Evolutionary conservation across 2,329 filamentous ascomycete genomes (phyloP).

Genomic region (Onygenales sp.): DNA sequence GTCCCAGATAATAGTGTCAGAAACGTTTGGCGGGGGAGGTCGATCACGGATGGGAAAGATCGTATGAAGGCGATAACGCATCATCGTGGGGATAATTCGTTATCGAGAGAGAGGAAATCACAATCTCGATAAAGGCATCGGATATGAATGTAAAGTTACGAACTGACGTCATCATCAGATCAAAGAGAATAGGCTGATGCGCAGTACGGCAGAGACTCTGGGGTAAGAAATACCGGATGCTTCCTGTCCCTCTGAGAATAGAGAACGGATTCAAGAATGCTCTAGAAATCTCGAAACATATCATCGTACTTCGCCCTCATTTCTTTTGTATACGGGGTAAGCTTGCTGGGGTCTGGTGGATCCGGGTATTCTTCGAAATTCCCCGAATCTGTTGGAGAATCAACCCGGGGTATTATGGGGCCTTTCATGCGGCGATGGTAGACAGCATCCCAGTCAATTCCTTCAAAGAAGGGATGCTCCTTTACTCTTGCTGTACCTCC

Average conservation of each 20-base stretch:
- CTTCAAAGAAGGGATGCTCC: conserved; percentile 52
- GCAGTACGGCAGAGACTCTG: too few species aligned
- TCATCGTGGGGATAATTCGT: too few species aligned
- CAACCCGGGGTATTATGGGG: conserved; percentile 53
- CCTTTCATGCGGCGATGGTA: conserved; percentile 51
- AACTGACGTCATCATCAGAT: too few species aligned
- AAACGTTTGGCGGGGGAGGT: too few species aligned
- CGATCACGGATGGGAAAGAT: too few species aligned
- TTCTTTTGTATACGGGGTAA: conserved; percentile 49
- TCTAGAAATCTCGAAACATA: conserved; percentile 51
- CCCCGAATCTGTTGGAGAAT: conserved; percentile 50
- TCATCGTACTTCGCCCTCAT: conserved; percentile 51
- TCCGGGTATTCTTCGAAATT: conserved; percentile 59
- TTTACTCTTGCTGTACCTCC: conserved; percentile 52
- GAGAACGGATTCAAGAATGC: not conserved
- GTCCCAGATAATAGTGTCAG: too few species aligned
- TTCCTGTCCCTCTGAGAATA: not conserved
- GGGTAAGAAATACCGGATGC: too few species aligned
- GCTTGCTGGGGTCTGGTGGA: conserved; percentile 41
- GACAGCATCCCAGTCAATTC: conserved; percentile 54
- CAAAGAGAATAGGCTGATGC: too few species aligned
- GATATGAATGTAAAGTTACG: too few species aligned
- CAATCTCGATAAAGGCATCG: too few species aligned
- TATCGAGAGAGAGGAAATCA: too few species aligned
- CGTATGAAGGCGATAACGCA: too few species aligned